A percentile compares a stretch with the other conserved stretches of the same genome.
These are phyloP conservation scores for Ustilago trichophora DNA, from an alignment of 1,284 basidiomycete species.

Conservation along the genomic window DNA sequence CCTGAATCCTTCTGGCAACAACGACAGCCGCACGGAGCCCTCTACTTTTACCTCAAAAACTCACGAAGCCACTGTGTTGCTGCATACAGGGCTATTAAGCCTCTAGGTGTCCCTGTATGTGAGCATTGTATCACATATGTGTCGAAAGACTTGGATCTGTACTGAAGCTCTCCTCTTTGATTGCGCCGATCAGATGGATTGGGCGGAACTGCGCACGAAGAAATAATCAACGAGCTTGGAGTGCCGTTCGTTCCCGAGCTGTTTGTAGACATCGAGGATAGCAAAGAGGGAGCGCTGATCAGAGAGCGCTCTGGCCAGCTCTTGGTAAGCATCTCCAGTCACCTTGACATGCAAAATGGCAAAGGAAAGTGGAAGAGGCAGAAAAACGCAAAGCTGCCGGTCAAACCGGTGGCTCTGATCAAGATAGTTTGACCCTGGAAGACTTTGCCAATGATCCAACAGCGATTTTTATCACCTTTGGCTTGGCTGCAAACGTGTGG, in stretches of 20 bases:
- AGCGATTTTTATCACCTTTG: conserved; percentile 66
- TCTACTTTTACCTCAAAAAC: conserved; percentile 40
- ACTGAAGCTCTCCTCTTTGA: background rate
- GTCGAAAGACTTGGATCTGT: background rate
- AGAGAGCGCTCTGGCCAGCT: too few relatives aligned
- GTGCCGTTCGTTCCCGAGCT: conserved; percentile 36
- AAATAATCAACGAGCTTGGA: conserved; percentile 17
- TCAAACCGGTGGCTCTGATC: background rate
- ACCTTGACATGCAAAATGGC: conserved; percentile 66
- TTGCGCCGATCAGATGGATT: conserved; percentile 19
- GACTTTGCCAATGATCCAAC: conserved; percentile 9
- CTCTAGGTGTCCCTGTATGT: conserved; percentile 28
- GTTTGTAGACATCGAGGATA: conserved; percentile 43
- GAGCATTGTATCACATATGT: background rate
- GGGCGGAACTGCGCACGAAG: conserved; percentile 25
- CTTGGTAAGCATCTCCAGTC: too few relatives aligned
- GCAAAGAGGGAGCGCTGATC: conserved; percentile 25
- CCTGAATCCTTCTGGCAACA: too few relatives aligned
- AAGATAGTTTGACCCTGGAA: background rate
- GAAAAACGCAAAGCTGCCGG: conserved; percentile 8
- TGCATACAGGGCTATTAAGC: conserved; percentile 33
- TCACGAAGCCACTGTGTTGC: conserved; percentile 17
- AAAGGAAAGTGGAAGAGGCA: conserved; percentile 7
- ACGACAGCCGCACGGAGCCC: conserved; percentile 26
- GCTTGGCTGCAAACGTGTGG: conserved; percentile 73